These are phyloP conservation scores for Trichoderma sp. DNA, from an alignment of 2,329 filamentous ascomycete species.

Conservation along the genomic window DNA sequence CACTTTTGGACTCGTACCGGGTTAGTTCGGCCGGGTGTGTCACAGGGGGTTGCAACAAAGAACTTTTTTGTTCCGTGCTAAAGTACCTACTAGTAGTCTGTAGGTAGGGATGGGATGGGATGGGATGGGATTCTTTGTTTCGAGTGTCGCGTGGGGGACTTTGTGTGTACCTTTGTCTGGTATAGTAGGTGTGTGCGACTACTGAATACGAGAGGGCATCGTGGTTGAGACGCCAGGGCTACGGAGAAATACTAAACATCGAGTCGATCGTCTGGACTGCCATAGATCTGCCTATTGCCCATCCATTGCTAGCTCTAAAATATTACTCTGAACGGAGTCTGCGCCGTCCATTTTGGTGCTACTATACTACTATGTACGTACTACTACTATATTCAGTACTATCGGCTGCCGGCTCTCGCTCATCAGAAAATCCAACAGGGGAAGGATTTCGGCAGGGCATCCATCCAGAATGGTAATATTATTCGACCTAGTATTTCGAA, in stretches of 20 bases:
- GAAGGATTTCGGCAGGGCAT: neutral
- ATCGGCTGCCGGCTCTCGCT: neutral
- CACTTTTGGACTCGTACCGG: neutral
- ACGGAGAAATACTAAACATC: constrained; percentile 4
- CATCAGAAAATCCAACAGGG: neutral
- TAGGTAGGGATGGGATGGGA: no score
- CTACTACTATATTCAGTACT: no score
- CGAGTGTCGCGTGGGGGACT: neutral
- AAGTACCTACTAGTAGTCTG: no score
- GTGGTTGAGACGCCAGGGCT: neutral
- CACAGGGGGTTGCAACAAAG: neutral
- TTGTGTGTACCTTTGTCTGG: no score
- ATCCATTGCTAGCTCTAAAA: neutral
- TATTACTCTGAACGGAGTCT: no score
- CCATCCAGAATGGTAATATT: neutral
- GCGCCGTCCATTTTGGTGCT: no score
- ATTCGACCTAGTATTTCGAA: neutral
- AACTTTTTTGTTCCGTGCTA: neutral
- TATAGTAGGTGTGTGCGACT: no score
- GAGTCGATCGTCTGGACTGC: neutral
- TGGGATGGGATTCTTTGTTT: neutral
- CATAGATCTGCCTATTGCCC: neutral
- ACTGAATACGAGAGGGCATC: no score
- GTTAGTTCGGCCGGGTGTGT: neutral
- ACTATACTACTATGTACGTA: no score